Conservation (phyloP, 352 stramenopile genomes). For the Globisporangium alternatum region DNA sequence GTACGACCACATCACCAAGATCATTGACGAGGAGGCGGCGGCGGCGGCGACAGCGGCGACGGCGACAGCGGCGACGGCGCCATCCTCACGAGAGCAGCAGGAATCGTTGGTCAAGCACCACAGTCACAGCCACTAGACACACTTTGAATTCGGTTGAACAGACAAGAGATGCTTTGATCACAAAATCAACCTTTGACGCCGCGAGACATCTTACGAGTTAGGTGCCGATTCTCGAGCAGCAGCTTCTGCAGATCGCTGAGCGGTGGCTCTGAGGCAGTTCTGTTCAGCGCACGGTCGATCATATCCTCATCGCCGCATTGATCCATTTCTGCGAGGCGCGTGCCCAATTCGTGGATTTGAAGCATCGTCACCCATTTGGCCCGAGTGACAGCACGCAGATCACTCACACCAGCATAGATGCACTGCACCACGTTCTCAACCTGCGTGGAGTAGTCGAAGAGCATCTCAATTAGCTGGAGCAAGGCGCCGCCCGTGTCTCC, state of each 20-base stretch:
- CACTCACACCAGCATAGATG: background rate
- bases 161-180: too few relatives aligned
- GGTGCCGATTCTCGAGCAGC: too few relatives aligned
- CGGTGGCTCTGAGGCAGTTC: too few relatives aligned
- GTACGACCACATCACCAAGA: constrained; percentile 82
- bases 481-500: background rate
- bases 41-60: background rate
- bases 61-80: background rate
- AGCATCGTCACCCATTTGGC: background rate
- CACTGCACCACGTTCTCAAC: background rate
- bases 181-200: too few relatives aligned
- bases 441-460: background rate
- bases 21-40: constrained; percentile 41
- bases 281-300: too few relatives aligned
- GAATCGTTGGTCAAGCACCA: background rate
- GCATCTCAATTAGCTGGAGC: background rate
- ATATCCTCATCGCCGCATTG: too few relatives aligned
- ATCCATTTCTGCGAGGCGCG: background rate
- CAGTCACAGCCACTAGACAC: constrained; percentile 9
- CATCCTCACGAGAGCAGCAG: background rate
- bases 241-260: too few relatives aligned
- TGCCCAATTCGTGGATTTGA: background rate
- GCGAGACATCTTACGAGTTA: too few relatives aligned
- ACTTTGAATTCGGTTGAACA: too few relatives aligned
- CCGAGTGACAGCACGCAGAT: background rate